Base-by-base conservation (phyloP, 257 asterid genomes). In the Paraleonurus japonicus region DNA sequence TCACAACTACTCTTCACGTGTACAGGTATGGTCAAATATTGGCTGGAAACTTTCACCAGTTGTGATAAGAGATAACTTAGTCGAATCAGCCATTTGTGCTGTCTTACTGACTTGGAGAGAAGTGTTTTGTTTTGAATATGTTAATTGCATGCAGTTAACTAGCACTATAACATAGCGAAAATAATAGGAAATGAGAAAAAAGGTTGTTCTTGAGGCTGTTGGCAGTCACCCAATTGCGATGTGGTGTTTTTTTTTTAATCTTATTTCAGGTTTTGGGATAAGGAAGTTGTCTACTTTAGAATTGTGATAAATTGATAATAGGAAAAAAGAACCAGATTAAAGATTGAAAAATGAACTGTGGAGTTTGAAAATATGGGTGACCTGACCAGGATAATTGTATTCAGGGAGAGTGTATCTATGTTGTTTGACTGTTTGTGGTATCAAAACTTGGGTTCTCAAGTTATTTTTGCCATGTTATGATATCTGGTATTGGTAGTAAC, bases 1-100 rank as follows among this genome's bases (percentile, higher is more conserved):
- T 80, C 98, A 90, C 79, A 92, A 92, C 81, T 92, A 90, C 77
- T 85, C 97, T 69, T 90, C 96, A 54, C 95, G 97, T 16, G 77
- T 78, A 11, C 85, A 85, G 96, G 98, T 87, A 75, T 64, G 63
- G 39, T 69, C 24, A 51, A 35, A 76, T 28, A 57, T 65, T 2
- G 37, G 24, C 32, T 61, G 66, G 67, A n/a, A 59, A 28, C 23
- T 45, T 26, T 80, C 39, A 23, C 73, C 35, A n/a, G 39, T 35
- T 23, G 55, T 77, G 43, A 45, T 68, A 13, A 19, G 48, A 61
- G 47, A 26, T 45, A 67, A 68, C 12, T 17, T 15, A 20, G 48
- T 63, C 10, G 39, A 26, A n/a, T 17, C 59, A 30, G 67, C 30
- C 55, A n/a, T 53, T 43, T 53, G 26, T 53, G 60, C 60, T 53